Evolutionary conservation across 2,329 filamentous ascomycete genomes (phyloP).

Genomic region (Bipolaris cookei): DNA sequence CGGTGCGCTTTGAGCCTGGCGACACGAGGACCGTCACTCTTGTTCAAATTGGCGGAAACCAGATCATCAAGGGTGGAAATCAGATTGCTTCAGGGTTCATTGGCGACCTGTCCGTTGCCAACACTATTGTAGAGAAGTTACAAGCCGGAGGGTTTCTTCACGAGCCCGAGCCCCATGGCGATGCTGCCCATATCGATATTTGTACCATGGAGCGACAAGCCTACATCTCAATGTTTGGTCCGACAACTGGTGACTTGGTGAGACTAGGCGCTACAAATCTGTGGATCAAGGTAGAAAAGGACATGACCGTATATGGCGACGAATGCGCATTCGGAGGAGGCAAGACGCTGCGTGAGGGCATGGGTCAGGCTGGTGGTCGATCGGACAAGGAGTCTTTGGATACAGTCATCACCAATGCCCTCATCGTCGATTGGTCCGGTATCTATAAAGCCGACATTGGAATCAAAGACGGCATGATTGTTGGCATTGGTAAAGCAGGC

Average conservation of each 20-base stretch:
- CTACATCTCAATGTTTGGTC: slow-evolving; percentile 90
- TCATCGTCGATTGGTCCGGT: slow-evolving; percentile 88
- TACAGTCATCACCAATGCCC: slow-evolving; percentile 84
- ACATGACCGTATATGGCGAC: slow-evolving; percentile 84
- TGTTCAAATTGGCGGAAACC: slow-evolving; percentile 84
- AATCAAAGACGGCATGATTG: slow-evolving; percentile 84
- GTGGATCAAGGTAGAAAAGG: slow-evolving; percentile 89
- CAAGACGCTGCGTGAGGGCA: slow-evolving; percentile 91
- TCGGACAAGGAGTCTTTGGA: slow-evolving; percentile 76
- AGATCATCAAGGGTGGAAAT: slow-evolving; percentile 85
- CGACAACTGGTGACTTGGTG: slow-evolving; percentile 86
- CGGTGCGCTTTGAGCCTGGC: slow-evolving; percentile 90
- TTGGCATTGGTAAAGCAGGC: slow-evolving; percentile 90
- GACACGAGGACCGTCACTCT: slow-evolving; percentile 89
- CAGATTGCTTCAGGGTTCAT: slow-evolving; percentile 75
- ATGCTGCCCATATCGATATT: slow-evolving; percentile 63
- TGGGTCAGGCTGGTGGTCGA: slow-evolving; percentile 88
- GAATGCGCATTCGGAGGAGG: slow-evolving; percentile 96
- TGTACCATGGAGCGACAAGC: slow-evolving; percentile 77
- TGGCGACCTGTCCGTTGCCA: slow-evolving; percentile 64
- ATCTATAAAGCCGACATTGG: slow-evolving; percentile 98
- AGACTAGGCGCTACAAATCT: slow-evolving; percentile 82
- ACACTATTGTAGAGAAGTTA: slow-evolving; percentile 71
- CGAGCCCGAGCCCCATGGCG: slow-evolving; percentile 67
- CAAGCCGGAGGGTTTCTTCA: slow-evolving; percentile 80